Conservation (phyloP, 2,329 filamentous ascomycete genomes). For the Bisporella sp. region DNA sequence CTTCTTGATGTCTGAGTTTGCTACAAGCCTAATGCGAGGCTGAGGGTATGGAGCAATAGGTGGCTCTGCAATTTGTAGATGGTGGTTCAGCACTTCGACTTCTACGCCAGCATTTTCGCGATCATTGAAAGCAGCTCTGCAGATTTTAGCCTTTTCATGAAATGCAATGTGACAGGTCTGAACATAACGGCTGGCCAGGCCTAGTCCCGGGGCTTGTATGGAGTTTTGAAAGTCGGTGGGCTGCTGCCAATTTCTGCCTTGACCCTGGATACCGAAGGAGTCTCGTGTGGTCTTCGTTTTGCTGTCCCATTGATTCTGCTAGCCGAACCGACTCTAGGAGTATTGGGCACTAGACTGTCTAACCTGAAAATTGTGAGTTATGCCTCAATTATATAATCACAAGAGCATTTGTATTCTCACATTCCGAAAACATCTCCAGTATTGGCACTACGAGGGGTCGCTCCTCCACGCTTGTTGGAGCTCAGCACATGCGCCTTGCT, state of each 20-base stretch:
- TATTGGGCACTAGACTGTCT: conserved; percentile 62
- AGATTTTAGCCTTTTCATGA: conserved; percentile 24
- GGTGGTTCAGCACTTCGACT: conserved; percentile 74
- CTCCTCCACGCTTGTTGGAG: conserved; percentile 54
- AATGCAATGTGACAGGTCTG: background rate
- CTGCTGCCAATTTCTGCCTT: conserved; percentile 38
- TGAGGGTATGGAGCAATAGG: conserved; percentile 68
- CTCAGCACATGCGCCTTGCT: conserved; percentile 57
- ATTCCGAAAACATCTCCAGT: conserved; percentile 74
- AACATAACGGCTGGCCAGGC: conserved; percentile 17
- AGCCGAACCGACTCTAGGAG: conserved; percentile 32
- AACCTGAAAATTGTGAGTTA: conserved; percentile 35
- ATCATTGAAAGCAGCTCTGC: conserved; percentile 62
- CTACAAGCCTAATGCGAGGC: conserved; percentile 74
- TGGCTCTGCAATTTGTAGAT: conserved; percentile 59
- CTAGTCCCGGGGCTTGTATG: conserved; percentile 23
- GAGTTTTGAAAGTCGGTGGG: conserved; percentile 37
- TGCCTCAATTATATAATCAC: conserved; percentile 9
- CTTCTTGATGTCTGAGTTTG: conserved; percentile 84
- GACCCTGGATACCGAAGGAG: conserved; percentile 40
- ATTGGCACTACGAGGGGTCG: conserved; percentile 53
- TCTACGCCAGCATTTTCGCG: conserved; percentile 75
- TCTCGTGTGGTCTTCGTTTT: conserved; percentile 33
- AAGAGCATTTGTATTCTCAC: conserved; percentile 31
- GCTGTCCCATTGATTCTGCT: conserved; percentile 15